Percentiles rank a stretch among this genome's conserved stretches.
phyloP scores from a whole-genome alignment of 2,329 filamentous ascomycete species.

The Pyricularia sp. region DNA sequence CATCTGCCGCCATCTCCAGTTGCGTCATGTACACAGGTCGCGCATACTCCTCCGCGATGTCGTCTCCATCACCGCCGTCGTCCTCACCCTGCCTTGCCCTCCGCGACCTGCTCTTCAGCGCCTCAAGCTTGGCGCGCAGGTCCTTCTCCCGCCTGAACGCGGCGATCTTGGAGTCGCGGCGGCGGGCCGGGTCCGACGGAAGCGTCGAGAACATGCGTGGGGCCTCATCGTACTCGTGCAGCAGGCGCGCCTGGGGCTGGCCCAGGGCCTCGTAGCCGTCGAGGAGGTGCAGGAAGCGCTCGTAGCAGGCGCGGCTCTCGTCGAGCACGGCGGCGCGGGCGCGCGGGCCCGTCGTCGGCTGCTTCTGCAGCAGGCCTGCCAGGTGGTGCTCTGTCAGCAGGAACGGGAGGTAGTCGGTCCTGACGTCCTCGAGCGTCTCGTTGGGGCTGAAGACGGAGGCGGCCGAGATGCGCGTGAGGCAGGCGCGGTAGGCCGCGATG shows the following conservation, averaged over 20 bases:
- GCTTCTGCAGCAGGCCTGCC: constrained; percentile 68
- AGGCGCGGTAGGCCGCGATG: constrained; percentile 64
- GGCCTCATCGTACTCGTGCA: constrained; percentile 64
- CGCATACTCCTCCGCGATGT: constrained; percentile 75
- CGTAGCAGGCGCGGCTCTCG: constrained; percentile 60
- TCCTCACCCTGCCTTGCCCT: constrained; percentile 19
- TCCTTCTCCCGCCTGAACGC: constrained; percentile 80
- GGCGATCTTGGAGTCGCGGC: constrained; percentile 76
- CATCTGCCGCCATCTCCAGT: constrained; percentile 63
- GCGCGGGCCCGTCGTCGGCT: constrained; percentile 38
- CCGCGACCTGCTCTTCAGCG: constrained; percentile 30
- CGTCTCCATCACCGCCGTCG: constrained; percentile 46
- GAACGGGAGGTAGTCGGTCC: constrained; percentile 79
- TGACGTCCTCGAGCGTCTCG: constrained; percentile 77
- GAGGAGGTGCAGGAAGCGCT: constrained; percentile 65
- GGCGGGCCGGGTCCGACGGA: constrained; percentile 53
- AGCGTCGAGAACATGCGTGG: constrained; percentile 66
- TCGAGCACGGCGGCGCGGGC: constrained; percentile 56
- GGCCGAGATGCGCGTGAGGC: constrained; percentile 56
- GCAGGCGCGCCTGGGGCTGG: constrained; percentile 54
- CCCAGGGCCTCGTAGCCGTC: constrained; percentile 71
- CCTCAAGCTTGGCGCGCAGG: constrained; percentile 71
- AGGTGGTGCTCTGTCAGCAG: constrained; percentile 69
- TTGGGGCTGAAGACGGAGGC: constrained; percentile 85
- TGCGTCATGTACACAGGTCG: constrained; percentile 71